Base-by-base conservation (phyloP, 257 asterid genomes). In the Gardenia jasminoides region DNA sequence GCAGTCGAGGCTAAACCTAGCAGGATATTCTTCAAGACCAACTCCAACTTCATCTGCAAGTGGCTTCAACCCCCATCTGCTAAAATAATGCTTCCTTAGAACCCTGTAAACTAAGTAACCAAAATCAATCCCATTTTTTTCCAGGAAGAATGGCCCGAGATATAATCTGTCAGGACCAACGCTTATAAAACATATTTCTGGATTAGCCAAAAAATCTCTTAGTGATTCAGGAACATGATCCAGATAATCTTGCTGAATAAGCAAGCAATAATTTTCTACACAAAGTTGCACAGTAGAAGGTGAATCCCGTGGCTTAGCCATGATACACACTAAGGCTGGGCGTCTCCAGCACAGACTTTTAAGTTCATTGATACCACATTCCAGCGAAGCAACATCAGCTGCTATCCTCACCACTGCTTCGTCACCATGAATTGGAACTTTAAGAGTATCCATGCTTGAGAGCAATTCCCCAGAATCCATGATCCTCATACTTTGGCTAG, bases 311-410 rank as follows among this genome's bases (percentile, higher is more conserved):
- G 71, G 80, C 65, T 56, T 76, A 28, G 64, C 73, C 48, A 67
- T 76, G 43, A 65, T 64, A 39, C 59, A 71, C 11, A 76, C 65
- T 20, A 76, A 28, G 48, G 73, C 65, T 65, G 80, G 80, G 48
- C 59, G 61, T 48, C 72, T 76, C 4, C 65, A 2, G 47, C 80
- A 76, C 64, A 47, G 30, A 26, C 41, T 65, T 41, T 46, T 76
- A 43, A 76, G 33, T 65, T 65, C 80, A 44, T 19, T 48, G 36
- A 76, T 20, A 76, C 80, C 80, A 44, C 10, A n/a, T 8, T 65
- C 72, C 22, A 76, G 66, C 30, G 20, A 47, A 76, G 73, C 47
- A 28, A 9, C 73, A 76, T 76, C 80, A 17, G 30, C 46, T 26
- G 80, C 74, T 39, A 76, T 28, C 80, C 74, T 76, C 33, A 76